Evolutionary conservation across 2,329 filamentous ascomycete genomes (phyloP), one percentile per base, ranked within the genome.

Genomic region (Trichoderma simmonsii): DNA sequence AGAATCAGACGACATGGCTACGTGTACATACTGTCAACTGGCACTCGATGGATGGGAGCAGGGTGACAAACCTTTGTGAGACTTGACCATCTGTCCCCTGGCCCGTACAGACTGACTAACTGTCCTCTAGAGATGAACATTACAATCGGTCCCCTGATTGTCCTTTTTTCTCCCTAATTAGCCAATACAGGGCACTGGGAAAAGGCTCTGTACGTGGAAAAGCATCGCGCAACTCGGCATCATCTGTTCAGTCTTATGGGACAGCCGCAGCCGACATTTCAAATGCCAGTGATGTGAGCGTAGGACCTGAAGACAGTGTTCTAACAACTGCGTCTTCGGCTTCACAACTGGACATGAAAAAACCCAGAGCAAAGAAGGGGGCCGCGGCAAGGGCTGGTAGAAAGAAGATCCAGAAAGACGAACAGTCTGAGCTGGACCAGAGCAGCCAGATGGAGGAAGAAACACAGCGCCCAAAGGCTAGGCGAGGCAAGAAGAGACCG

Each of bases 21-120:
- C 92, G 12, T 99, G 96, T 80, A 88, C 93, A 32, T 98, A 98
- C 82, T 99, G 96, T 83, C 90, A 92, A 71, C 83, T 98, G 18
- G 94, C 92, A 12, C 87, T 99, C 12, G 95, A 98, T 80, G 94
- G 94, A 7, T 99, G 97, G 96, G 96, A 98, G 79, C 91, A 92
- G 1, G 91, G 91, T 72, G 96, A 99, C 80, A 93, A 97, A 79
- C 96, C 96, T 73, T 88, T 92, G 90, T 94, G 81, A 82, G 92
- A 82, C 72, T 34, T 18, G 48, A 21, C 9, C 32, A 51, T 15
- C 21, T 24, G 26, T 24, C 12, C 4, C 18, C 21, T 3, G 54
- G 36, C 7, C 4, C 8, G 12, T 21, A 18, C 39, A 18, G 34
- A 56, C 15, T 28, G 4, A 67, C 64, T 51, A 9, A 61, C 21